Base-by-base conservation (phyloP, 306 rosid species). In the Lathyrus tuberosus region DNA sequence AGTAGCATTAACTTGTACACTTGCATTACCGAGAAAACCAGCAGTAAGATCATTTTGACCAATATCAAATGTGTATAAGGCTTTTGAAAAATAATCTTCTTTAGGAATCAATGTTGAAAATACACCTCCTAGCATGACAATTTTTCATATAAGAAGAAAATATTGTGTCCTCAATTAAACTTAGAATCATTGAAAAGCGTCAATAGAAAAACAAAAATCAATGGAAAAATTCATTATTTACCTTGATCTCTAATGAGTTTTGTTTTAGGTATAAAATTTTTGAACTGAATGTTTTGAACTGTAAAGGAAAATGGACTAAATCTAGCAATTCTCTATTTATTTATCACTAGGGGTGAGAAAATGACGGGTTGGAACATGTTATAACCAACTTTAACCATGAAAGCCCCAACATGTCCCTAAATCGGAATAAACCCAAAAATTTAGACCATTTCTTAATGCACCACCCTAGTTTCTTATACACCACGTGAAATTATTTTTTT, bases 31-130 rank as follows among this genome's bases (percentile, higher is more conserved):
- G 2, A 48, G 28, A 33, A 79, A 41, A 0, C 76, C 75, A 30
- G 46, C 61, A 0, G 8, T 37, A 1, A 85, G 71, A 74, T 85
- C 86, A 61, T 82, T 82, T 67, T 80, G 85, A 33, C 83, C 89
- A 11, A 82, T 80, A 49, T 82, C 89, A 31, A 80, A 80, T 33
- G 85, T 85, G 85, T 80, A 85, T n/a, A 85, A 53, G 4, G 87
- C 86, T 31, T 57, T 9, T 12, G 63, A 3, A 60, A 76, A 85
- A 38, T 80, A 69, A 16, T 38, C 70, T 38, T 78, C 38, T 47
- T 41, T n/a, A 1, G 82, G 85, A 58, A 76, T 18, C 67, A 72
- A 26, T 0, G 35, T 62, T 49, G 75, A 76, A 73, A 73, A 79
- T 26, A 51, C 47, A 18, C 69, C 62, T 46, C 61, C 76, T 77